Base-by-base conservation (phyloP, 768 basidiomycete species). In the Russula griseocarnosa region DNA sequence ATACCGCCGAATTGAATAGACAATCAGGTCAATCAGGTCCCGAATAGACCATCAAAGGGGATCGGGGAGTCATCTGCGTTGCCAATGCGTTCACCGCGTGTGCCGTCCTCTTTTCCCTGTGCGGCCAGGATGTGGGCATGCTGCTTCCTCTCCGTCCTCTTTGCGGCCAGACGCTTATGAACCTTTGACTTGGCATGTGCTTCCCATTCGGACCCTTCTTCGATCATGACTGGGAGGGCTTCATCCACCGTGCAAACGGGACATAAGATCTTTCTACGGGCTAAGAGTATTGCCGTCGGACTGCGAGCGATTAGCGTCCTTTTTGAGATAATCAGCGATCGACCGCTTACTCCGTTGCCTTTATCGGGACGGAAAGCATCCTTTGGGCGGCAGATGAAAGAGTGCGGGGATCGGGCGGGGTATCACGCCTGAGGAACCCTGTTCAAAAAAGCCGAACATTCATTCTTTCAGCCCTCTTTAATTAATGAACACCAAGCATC, bases 221-320 rank as follows among this genome's bases (percentile, higher is more conserved):
- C 81, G 74, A 93, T 82, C 78, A 89, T 81, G 16, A 83, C 73
- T 0, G 91, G 91, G 28, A 79, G 77, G 24, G 79, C 73, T 2
- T 77, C 69, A 60, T 89, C 76, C 4, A 71, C 60, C 10, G 90
- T 91, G 69, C 91, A 94, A 11, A 79, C 72, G 3, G 79, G 69
- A 71, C 91, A 94, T 5, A 83, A 74, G 7, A 80, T 71, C 67
- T 85, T 86, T 60, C 77, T 82, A 55, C 84, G 81, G 1, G 83
- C 83, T 51, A 75, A 71, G 5, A 92, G 74, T 20, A 83, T 75
- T 3, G 79, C 79, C 1, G 74, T 73, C 3, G 90, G 88, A 66
- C 90, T 93, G 36, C 28, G 62, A 57, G 66, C 53, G 36, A 40
- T 61, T 63, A 30, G 42, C 28, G 68, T n/a, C 18, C 0, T 8